Percentiles rank a stretch among this genome's conserved stretches.
Evolutionary conservation across 2,329 filamentous ascomycete species (phyloP).

Genomic region (Waltergamsia citrina): DNA sequence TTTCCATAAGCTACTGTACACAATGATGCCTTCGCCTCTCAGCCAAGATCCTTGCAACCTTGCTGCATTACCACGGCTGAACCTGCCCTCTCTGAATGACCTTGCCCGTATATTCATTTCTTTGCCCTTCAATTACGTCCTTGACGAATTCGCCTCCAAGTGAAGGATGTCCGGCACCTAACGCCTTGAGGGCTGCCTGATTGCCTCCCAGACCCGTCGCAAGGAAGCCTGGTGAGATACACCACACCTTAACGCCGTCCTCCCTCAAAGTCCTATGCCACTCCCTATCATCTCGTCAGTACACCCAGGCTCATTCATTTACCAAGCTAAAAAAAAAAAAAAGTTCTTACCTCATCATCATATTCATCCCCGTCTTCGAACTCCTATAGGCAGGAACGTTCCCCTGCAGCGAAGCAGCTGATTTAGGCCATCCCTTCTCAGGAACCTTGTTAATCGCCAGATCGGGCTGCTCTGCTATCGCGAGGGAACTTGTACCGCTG

Average conservation of each 20-base stretch:
- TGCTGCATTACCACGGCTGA: constrained; percentile 4
- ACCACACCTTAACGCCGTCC: constrained; percentile 37
- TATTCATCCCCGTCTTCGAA: constrained; percentile 8
- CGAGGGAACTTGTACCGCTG: constrained; percentile 25
- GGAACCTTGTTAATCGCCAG: constrained; percentile 13
- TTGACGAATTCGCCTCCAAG: constrained; percentile 6
- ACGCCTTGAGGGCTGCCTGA: neutral
- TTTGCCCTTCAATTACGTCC: constrained; percentile 6
- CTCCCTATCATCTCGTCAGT: constrained; percentile 16
- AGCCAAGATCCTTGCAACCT: too few relatives aligned
- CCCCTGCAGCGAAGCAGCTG: constrained; percentile 20
- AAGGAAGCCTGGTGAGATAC: constrained; percentile 32
- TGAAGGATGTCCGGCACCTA: constrained; percentile 6
- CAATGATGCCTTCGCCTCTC: too few relatives aligned
- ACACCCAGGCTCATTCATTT: too few relatives aligned
- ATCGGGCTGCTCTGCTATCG: constrained; percentile 12
- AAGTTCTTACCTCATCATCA: constrained; percentile 11
- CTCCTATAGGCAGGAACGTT: constrained; percentile 5
- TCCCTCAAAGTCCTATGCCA: constrained; percentile 27
- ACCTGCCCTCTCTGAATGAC: constrained; percentile 5
- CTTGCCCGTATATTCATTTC: constrained; percentile 7
- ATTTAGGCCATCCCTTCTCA: constrained; percentile 35
- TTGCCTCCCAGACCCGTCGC: constrained; percentile 28
- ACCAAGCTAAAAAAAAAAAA: too few relatives aligned
- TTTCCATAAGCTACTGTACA: too few relatives aligned